phyloP scores from a whole-genome alignment of 257 asterid species.

The Paraleonurus japonicus region DNA sequence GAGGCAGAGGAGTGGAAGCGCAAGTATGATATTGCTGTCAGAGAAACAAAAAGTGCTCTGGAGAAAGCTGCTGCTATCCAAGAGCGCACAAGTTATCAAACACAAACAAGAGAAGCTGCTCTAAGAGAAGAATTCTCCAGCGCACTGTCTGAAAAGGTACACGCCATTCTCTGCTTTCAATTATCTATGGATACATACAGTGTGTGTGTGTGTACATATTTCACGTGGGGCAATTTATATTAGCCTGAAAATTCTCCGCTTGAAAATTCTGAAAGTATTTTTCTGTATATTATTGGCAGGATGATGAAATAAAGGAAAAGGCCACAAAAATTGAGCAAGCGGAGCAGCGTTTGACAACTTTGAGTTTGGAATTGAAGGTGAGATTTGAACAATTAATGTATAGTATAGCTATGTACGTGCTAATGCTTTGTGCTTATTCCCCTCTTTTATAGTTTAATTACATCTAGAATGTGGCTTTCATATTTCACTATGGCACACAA shows the following conservation, averaged over 20 bases:
- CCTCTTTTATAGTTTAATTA: not conserved
- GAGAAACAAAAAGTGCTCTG: slow-evolving; percentile 82
- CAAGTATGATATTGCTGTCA: slow-evolving; percentile 76
- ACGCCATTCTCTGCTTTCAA: slow-evolving; percentile 1
- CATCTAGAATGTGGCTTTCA: slow-evolving; percentile 3
- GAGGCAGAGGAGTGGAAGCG: slow-evolving; percentile 99
- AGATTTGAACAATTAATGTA: slow-evolving; percentile 16
- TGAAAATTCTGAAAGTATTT: slow-evolving; percentile 19
- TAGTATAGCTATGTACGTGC: slow-evolving; percentile 9
- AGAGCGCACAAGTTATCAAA: slow-evolving; percentile 75
- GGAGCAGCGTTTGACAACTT: slow-evolving; percentile 79
- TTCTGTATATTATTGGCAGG: slow-evolving; percentile 49
- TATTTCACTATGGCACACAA: not conserved
- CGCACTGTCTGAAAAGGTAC: slow-evolving; percentile 75
- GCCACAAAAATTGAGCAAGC: slow-evolving; percentile 69
- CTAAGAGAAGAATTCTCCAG: slow-evolving; percentile 71
- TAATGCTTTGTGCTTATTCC: not conserved
- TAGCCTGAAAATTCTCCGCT: not conserved
- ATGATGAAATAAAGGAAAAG: slow-evolving; percentile 76
- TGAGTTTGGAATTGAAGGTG: slow-evolving; percentile 85
- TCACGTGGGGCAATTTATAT: not conserved
- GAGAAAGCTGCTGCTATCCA: slow-evolving; percentile 91
- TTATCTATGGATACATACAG: not conserved
- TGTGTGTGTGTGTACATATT: not conserved
- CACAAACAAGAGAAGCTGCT: slow-evolving; percentile 80